Conservation (phyloP, 345 rosid genomes). For the Laguncularia racemosa region DNA sequence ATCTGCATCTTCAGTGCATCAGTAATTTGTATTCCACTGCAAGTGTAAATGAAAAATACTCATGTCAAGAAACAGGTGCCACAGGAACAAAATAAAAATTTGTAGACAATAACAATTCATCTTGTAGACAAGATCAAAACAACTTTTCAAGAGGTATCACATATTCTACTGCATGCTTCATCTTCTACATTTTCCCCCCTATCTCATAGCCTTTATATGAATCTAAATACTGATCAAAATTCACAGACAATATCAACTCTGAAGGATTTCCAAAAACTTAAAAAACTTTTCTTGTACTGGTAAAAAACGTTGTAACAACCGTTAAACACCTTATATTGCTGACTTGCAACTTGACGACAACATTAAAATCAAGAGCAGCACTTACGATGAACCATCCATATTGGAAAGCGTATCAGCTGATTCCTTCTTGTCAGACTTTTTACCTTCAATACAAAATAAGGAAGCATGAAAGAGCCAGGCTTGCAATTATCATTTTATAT, state of each 20-base stretch:
- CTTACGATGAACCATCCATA: slow-evolving; percentile 94
- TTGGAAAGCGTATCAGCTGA: slow-evolving; percentile 68
- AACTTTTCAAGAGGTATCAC: no score
- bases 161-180: no score
- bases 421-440: slow-evolving; percentile 79
- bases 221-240: no score
- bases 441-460: slow-evolving; percentile 47
- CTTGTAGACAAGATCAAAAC: no score
- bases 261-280: no score
- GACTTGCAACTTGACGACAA: not conserved
- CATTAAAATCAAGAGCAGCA: slow-evolving; percentile 12
- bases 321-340: not conserved
- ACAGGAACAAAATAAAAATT: no score
- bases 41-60: slow-evolving; percentile 25
- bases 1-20: slow-evolving; percentile 97
- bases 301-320: not conserved
- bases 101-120: no score
- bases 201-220: no score
- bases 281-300: not conserved
- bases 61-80: not conserved
- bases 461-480: slow-evolving; percentile 9
- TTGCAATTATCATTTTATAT: not conserved
- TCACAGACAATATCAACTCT: no score
- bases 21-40: slow-evolving; percentile 93
- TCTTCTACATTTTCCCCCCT: no score